Evolutionary conservation across 1,284 basidiomycete genomes (phyloP), one percentile per base, ranked within the genome.

Genomic region (Peniophora sp.): DNA sequence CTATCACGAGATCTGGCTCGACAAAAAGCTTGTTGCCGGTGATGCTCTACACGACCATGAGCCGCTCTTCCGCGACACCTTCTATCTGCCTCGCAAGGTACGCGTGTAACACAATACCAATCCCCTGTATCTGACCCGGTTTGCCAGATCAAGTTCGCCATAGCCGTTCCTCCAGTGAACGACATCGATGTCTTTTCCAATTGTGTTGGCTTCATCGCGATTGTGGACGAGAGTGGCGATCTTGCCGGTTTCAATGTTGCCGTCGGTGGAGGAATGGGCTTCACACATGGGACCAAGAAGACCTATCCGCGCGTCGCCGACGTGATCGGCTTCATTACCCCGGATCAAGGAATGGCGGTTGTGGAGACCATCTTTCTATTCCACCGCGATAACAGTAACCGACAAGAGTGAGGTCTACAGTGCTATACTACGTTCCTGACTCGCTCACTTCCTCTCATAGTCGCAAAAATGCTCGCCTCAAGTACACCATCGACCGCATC

Each of bases 1-100:
- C 2, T 99, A 99, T 69, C 94, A 97, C 66, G 96, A 99, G 72
- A 98, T 99, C 59, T 99, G 96, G 96, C 76, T 98, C 49, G 93
- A 98, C 75, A 92, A 95, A 73, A 95, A 97, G 74, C 72, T 95
- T 57, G 85, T 98, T 35, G 89, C 87, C 17, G 93, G 92, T 24
- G 92, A 92, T 43, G 92, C 93, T 1, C 68, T 97, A 55, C 87
- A 93, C 67, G 97, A 98, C 69, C 82, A 91, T 57, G 96, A 99
- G 70, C 96, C 97, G 1, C 27, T 32, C 27, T 71, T 98, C 15
- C 99, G 98, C 65, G 97, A 97, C 43, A 88, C 93, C 60, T 96
- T 93, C 71, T 99, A 99, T 71, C 77, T 99, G 32, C 96, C 97
- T 42, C 82, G 96, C 65, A 94, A 95, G 74, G 88, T 88, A n/a